Evolutionary conservation across 768 basidiomycete species (phyloP).

Genomic region (Podaxis carcinomalis): DNA sequence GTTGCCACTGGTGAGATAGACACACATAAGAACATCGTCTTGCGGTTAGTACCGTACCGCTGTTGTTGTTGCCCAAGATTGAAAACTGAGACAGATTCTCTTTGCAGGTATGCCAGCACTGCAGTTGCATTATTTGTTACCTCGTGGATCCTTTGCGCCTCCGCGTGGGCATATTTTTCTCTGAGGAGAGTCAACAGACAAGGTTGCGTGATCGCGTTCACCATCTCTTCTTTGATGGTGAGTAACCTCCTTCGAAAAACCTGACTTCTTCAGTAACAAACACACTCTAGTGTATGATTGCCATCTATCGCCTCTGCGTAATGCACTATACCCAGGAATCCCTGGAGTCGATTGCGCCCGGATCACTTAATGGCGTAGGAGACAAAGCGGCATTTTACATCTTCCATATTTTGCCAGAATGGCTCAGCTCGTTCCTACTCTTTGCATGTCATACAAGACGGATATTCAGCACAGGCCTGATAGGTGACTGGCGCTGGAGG

Average conservation of each 20-base stretch:
- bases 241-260: slow-evolving; percentile 12
- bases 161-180: background rate
- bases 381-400: slow-evolving; percentile 40
- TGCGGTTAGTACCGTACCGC: slow-evolving; percentile 16
- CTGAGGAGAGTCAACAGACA: slow-evolving; percentile 11
- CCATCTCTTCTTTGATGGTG: slow-evolving; percentile 27
- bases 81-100: background rate
- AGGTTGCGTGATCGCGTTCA: slow-evolving; percentile 18
- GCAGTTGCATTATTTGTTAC: slow-evolving; percentile 14
- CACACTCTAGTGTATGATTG: slow-evolving; percentile 24
- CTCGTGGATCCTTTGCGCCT: background rate
- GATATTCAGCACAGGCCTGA: slow-evolving; percentile 28
- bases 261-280: background rate
- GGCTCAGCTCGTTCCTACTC: slow-evolving; percentile 27
- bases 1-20: slow-evolving; percentile 15
- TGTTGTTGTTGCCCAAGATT: background rate
- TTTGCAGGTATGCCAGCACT: slow-evolving; percentile 18
- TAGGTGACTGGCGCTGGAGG: slow-evolving; percentile 25
- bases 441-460: slow-evolving; percentile 28
- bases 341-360: slow-evolving; percentile 25
- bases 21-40: slow-evolving; percentile 17
- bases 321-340: slow-evolving; percentile 32
- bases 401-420: slow-evolving; percentile 42
- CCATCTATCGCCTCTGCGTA: slow-evolving; percentile 35
- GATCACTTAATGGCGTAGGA: slow-evolving; percentile 26